Evolutionary conservation across 345 rosid species (phyloP).

Genomic region (Corchorus olitorius): DNA sequence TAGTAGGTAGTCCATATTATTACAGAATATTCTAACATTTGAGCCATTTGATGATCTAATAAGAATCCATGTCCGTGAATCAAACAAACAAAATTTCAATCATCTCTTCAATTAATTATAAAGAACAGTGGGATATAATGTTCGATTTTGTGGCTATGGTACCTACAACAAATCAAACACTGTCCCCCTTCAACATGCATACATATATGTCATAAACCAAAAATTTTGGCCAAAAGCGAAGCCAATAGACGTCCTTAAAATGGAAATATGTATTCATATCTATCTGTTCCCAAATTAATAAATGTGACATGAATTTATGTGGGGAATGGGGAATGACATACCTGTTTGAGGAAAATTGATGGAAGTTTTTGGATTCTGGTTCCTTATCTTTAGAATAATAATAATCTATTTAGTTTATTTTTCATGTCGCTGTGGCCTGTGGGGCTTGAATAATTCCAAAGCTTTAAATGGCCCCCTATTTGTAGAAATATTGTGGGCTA

Average conservation of each 20-base stretch:
- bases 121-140: not conserved
- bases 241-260: not conserved
- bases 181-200: not conserved
- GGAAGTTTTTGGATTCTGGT: constrained; percentile 8
- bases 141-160: not conserved
- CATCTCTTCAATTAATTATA: not conserved
- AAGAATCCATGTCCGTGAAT: constrained; percentile 7
- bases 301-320: not conserved
- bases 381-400: not conserved
- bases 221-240: not conserved
- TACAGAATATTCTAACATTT: too few species aligned
- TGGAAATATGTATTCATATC: not conserved
- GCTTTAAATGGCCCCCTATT: constrained; percentile 2
- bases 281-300: not conserved
- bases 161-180: too few species aligned
- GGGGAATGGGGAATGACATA: not conserved
- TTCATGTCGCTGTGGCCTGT: not conserved
- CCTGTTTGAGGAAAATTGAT: not conserved
- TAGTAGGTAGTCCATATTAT: too few species aligned
- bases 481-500: not conserved
- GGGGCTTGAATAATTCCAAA: not conserved
- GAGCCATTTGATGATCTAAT: not conserved
- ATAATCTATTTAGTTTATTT: not conserved
- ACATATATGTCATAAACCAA: not conserved
- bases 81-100: not conserved